phyloP scores from a whole-genome alignment of 129 eudicot genomes.

The Flaveria ramosissima region DNA sequence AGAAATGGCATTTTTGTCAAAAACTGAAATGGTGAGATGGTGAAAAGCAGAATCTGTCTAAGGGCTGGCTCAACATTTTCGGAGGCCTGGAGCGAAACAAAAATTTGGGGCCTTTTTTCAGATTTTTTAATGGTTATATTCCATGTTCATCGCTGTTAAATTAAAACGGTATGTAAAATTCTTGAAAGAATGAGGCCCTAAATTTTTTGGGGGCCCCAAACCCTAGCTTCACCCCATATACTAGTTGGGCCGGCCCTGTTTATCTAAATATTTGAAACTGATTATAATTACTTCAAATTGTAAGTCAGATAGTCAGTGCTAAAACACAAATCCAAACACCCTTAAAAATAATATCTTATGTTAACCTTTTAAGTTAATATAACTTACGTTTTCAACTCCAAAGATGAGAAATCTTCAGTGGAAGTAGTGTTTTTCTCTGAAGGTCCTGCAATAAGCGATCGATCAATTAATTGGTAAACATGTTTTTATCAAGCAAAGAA shows the following conservation, averaged over 20 bases:
- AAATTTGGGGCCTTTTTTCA: too few relatives aligned
- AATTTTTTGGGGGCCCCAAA: too few relatives aligned
- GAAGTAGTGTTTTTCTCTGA: constrained; percentile 62
- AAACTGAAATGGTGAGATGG: background rate
- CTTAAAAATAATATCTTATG: constrained; percentile 9
- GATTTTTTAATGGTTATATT: too few relatives aligned
- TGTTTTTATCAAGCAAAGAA: background rate
- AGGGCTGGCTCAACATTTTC: too few relatives aligned
- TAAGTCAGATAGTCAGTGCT: background rate
- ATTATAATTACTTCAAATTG: background rate
- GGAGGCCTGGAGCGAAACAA: too few relatives aligned
- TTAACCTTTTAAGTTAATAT: background rate
- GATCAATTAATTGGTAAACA: background rate
- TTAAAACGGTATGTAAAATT: too few relatives aligned
- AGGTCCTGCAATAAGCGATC: constrained; percentile 57
- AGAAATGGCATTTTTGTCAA: background rate
- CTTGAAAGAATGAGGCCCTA: too few relatives aligned
- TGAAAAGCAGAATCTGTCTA: background rate
- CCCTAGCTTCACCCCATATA: too few relatives aligned
- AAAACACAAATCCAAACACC: constrained; percentile 11
- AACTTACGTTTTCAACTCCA: constrained; percentile 90
- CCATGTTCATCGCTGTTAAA: too few relatives aligned
- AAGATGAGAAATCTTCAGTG: constrained; percentile 64
- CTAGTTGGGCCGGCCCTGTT: background rate
- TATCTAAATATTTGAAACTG: background rate